phyloP scores from a whole-genome alignment of 257 asterid species.

The Fraxinus americana region DNA sequence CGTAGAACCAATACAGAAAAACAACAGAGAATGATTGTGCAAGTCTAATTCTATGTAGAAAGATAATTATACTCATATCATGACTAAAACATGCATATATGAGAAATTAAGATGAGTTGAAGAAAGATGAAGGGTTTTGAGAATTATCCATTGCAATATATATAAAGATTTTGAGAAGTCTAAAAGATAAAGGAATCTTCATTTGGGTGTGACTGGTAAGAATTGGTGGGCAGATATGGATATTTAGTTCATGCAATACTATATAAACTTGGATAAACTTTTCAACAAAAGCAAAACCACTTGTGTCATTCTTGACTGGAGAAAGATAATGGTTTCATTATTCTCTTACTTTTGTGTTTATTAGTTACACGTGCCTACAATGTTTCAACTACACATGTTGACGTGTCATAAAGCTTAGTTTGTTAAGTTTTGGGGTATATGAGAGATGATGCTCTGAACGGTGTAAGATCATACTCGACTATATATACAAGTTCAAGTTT shows the following conservation, averaged over 20 bases:
- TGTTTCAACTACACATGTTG: too few species aligned
- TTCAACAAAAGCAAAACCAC: not conserved
- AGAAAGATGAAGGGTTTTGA: constrained; percentile 17
- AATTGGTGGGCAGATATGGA: constrained; percentile 39
- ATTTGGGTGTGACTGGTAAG: constrained; percentile 18
- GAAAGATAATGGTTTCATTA: not conserved
- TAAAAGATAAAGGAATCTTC: constrained; percentile 10
- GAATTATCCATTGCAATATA: constrained; percentile 26
- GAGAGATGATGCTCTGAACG: too few species aligned
- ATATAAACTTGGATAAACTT: not conserved
- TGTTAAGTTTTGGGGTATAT: too few species aligned
- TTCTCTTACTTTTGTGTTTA: not conserved
- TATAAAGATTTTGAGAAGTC: constrained; percentile 29
- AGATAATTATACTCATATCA: constrained; percentile 39
- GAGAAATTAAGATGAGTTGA: not conserved
- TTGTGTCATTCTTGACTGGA: not conserved
- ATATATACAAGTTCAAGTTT: too few species aligned
- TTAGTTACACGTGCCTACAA: not conserved
- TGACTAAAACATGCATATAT: not conserved
- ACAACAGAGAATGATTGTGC: constrained; percentile 58
- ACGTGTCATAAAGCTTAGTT: too few species aligned
- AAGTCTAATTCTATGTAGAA: constrained; percentile 41
- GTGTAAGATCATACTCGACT: too few species aligned
- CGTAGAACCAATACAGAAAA: constrained; percentile 60
- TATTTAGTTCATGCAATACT: not conserved